Evolutionary conservation across 106 monocot species (phyloP).

Genomic region (Dendrobium catenatum): DNA sequence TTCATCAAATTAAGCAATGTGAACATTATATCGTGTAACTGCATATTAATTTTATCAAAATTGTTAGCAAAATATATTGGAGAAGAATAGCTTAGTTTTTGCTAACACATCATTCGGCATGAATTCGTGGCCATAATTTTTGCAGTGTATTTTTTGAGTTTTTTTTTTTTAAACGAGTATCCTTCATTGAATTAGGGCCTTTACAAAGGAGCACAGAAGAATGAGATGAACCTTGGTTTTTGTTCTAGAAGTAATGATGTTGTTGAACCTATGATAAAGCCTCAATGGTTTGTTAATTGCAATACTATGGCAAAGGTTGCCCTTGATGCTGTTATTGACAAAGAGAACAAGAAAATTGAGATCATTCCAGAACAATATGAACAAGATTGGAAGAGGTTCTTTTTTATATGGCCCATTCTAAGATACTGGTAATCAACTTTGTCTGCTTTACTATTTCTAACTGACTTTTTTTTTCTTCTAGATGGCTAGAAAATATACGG

Average conservation of each 20-base stretch:
- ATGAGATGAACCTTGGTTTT: constrained; percentile 85
- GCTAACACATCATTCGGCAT: too few relatives aligned
- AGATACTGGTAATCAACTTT: neutral
- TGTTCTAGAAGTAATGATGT: constrained; percentile 95
- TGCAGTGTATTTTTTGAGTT: neutral
- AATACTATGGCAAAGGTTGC: constrained; percentile 71
- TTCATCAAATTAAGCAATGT: too few relatives aligned
- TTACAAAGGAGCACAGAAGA: constrained; percentile 70
- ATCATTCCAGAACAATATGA: constrained; percentile 91
- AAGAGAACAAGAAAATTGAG: constrained; percentile 66
- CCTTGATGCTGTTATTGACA: constrained; percentile 69
- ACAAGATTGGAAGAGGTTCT: constrained; percentile 81
- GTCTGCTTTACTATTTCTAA: neutral
- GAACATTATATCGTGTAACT: too few relatives aligned
- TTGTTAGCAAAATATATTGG: too few relatives aligned
- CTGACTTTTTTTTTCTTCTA: constrained; percentile 14
- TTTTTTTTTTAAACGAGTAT: neutral
- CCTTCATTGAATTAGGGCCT: constrained; percentile 46
- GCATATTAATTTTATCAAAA: too few relatives aligned
- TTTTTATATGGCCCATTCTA: neutral
- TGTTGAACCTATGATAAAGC: constrained; percentile 93
- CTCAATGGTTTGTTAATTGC: constrained; percentile 96
- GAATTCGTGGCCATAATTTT: too few relatives aligned
- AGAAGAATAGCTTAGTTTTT: too few relatives aligned
- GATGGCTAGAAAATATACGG: constrained; percentile 91